Conservation (phyloP, 352 stramenopile genomes). For the Phytopythium montanum region DNA sequence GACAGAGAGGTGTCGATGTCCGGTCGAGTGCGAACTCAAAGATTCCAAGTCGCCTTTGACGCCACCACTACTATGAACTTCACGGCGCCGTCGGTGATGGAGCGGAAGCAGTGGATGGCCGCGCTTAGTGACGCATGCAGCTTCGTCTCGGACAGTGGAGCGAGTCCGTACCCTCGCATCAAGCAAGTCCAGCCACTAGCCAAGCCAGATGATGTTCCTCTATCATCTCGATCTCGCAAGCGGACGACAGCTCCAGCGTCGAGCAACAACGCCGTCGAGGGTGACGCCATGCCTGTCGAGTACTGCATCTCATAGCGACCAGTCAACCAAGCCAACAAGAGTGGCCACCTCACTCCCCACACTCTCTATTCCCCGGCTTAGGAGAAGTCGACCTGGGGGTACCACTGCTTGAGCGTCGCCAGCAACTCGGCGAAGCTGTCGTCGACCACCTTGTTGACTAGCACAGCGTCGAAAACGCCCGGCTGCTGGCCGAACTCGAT, state of each 20-base stretch:
- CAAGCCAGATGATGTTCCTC: background rate
- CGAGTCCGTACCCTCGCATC: background rate
- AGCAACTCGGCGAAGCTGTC: slow-evolving; percentile 74
- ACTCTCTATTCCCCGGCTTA: slow-evolving; percentile 15
- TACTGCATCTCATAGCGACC: slow-evolving; percentile 2
- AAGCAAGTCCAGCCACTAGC: background rate
- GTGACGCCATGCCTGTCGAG: slow-evolving; percentile 4
- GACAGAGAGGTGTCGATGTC: background rate
- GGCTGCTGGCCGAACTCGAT: slow-evolving; percentile 86
- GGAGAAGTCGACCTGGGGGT: slow-evolving; percentile 58
- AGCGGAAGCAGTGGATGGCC: slow-evolving; percentile 50
- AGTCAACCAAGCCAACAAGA: too few relatives aligned
- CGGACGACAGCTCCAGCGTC: background rate
- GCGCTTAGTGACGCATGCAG: slow-evolving; percentile 23
- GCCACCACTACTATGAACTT: slow-evolving; percentile 20
- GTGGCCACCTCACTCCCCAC: background rate
- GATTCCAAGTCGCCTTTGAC: slow-evolving; percentile 30
- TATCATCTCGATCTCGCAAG: background rate
- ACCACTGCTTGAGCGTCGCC: slow-evolving; percentile 68
- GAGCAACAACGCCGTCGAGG: slow-evolving; percentile 6
- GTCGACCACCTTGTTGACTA: slow-evolving; percentile 89
- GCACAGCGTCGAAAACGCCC: slow-evolving; percentile 86
- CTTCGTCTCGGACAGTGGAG: background rate
- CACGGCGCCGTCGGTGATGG: slow-evolving; percentile 31
- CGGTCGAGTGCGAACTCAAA: slow-evolving; percentile 27